These are phyloP conservation scores for Taxawa tesnikishii DNA, from an alignment of 2,329 filamentous ascomycete species.

Conservation along the genomic window DNA sequence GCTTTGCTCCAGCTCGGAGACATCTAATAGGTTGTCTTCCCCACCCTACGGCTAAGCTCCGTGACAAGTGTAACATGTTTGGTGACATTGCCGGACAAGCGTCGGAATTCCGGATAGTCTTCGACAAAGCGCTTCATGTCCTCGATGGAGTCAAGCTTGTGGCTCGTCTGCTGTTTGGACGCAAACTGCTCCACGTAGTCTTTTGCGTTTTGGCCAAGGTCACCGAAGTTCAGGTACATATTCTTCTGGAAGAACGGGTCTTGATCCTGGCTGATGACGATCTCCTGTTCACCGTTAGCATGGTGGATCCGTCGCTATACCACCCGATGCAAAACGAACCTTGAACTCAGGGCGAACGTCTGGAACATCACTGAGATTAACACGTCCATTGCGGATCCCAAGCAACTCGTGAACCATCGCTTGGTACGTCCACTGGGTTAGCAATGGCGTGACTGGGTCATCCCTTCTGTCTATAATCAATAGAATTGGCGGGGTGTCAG, in stretches of 20 bases:
- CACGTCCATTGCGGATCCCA: slow-evolving; percentile 88
- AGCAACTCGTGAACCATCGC: slow-evolving; percentile 98
- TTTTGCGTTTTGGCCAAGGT: slow-evolving; percentile 90
- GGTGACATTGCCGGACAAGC: slow-evolving; percentile 93
- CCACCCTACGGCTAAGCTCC: slow-evolving; percentile 80
- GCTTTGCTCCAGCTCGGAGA: slow-evolving; percentile 94
- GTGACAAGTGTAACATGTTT: slow-evolving; percentile 96
- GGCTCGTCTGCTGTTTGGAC: slow-evolving; percentile 89
- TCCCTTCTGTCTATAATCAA: slow-evolving; percentile 84
- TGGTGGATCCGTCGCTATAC: not conserved
- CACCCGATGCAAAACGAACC: slow-evolving; percentile 12
- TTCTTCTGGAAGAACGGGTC: slow-evolving; percentile 99
- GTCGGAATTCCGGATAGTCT: slow-evolving; percentile 95
- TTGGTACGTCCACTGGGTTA: slow-evolving; percentile 98
- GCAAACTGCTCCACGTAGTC: slow-evolving; percentile 99
- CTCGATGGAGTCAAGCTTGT: slow-evolving; percentile 90
- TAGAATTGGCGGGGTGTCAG: slow-evolving; percentile 87
- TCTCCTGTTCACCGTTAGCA: slow-evolving; percentile 44
- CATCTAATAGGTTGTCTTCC: slow-evolving; percentile 82
- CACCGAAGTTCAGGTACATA: slow-evolving; percentile 96
- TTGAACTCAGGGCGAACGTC: slow-evolving; percentile 77
- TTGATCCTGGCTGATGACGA: slow-evolving; percentile 90
- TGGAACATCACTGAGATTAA: slow-evolving; percentile 72
- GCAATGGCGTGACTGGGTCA: slow-evolving; percentile 83
- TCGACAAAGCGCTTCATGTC: slow-evolving; percentile 99